Base-by-base conservation (phyloP, 495 filamentous ascomycete species). In the Trichoderma virens region DNA sequence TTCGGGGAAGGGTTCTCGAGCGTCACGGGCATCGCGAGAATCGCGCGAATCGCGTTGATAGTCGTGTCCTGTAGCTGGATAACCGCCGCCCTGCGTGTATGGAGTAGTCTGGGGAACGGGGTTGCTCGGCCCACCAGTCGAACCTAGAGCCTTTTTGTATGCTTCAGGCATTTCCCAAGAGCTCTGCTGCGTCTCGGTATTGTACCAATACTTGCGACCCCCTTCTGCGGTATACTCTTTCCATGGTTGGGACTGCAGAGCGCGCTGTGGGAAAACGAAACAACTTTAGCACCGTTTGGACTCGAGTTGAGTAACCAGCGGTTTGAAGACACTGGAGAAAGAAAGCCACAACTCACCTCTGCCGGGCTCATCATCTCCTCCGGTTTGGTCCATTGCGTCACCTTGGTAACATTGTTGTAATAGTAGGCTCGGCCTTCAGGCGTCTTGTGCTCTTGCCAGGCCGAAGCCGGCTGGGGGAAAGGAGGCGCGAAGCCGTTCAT, bases 321-420 rank as follows among this genome's bases (percentile, higher is more conserved):
- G 32, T 14, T 35, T 5, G n/a, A 25, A 9, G n/a, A 47, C 4
- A 25, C n/a, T 23, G 2, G 18, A 16, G n/a, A 6, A 34, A 23
- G 45, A 5, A 43, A 59, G 59, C 38, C 60, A 60, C 59, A 76
- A n/a, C 83, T 67, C 75, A 96, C 93, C 86, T 97, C 93, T 30
- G 88, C 86, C 13, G 85, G 85, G 1, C 84, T 90, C 92, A 96
- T 94, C 74, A 97, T 73, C 45, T 93, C 95, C 67, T 86, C 81
- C 23, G 94, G 94, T 76, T 97, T 97, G 43, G 85, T 87, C 94
- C 94, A 98, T 85, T 92, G 89, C 34, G 93, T 97, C 35, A 80
- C 88, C 71, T 94, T 93, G 5, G 92, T 96, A 66, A 87, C 77
- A 4, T 85, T 77, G 75, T 98, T 96, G 78, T 92, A 96, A 72